Percentiles rank a stretch among this genome's conserved stretches.
Conservation (phyloP, 1,284 basidiomycete genomes). For the Jaminaea rosea region DNA sequence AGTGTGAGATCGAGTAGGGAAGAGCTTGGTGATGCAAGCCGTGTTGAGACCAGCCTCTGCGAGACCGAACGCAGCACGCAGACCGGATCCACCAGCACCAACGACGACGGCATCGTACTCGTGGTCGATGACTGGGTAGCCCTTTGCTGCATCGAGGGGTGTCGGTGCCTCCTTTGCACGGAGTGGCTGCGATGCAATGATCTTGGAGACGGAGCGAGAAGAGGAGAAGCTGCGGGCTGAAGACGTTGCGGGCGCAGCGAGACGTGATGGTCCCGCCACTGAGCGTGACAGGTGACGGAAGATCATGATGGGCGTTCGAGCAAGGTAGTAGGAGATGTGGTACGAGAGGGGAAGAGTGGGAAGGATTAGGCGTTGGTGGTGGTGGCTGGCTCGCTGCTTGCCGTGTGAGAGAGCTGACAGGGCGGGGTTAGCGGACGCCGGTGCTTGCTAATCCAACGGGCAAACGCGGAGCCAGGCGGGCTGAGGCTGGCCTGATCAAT, state of each 20-base stretch:
- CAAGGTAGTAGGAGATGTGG: neutral
- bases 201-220: slow-evolving; percentile 48
- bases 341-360: neutral
- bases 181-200: slow-evolving; percentile 67
- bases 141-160: slow-evolving; percentile 41
- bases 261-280: slow-evolving; percentile 3
- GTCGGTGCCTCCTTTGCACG: slow-evolving; percentile 69
- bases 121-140: slow-evolving; percentile 96
- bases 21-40: slow-evolving; percentile 89
- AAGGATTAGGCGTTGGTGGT: too few species aligned
- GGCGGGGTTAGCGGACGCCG: too few species aligned
- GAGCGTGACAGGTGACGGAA: neutral
- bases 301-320: slow-evolving; percentile 2
- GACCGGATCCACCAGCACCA: slow-evolving; percentile 90
- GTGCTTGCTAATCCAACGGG: too few species aligned
- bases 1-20: slow-evolving; percentile 98
- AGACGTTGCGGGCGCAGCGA: neutral
- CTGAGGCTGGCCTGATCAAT: too few species aligned
- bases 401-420: too few species aligned
- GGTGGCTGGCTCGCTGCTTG: too few species aligned
- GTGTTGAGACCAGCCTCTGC: slow-evolving; percentile 96
- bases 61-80: slow-evolving; percentile 95
- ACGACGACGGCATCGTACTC: slow-evolving; percentile 49
- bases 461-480: too few species aligned
- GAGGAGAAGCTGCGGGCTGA: slow-evolving; percentile 27